A percentile compares a stretch with the other conserved stretches of the same genome.
Evolutionary conservation across 148 eudicot genomes (phyloP).

Genomic region (Diospyros lotus): DNA sequence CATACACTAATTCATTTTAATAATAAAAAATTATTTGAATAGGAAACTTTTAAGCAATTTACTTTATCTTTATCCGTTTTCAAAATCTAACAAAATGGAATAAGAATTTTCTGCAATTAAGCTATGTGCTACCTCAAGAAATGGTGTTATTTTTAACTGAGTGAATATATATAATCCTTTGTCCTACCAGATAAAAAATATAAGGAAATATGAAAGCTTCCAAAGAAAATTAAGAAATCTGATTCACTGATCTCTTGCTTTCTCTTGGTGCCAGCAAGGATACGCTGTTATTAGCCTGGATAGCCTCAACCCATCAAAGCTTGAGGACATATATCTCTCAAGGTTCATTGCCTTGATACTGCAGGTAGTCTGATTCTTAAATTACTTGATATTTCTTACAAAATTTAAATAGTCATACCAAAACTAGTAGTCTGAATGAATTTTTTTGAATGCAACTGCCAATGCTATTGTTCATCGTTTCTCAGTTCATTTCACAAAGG

Average conservation of each 20-base stretch:
- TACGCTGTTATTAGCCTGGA: slow-evolving; percentile 67
- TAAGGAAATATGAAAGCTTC: not conserved
- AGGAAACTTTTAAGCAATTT: not conserved
- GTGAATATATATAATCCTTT: not conserved
- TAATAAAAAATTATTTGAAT: not conserved
- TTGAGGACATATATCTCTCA: slow-evolving; percentile 56
- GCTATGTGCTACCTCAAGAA: not conserved
- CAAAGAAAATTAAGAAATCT: not conserved
- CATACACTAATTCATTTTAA: not conserved
- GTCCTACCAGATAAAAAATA: not conserved
- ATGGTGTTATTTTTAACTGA: not conserved
- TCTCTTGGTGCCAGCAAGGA: slow-evolving; percentile 58
- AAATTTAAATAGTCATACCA: not conserved
- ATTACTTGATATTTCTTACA: not conserved
- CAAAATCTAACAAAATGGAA: not conserved
- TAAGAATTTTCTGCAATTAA: not conserved
- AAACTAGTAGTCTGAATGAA: not conserved
- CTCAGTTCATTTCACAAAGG: slow-evolving; percentile 83
- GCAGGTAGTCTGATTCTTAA: slow-evolving; percentile 54
- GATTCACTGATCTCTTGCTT: slow-evolving; percentile 4
- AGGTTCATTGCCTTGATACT: slow-evolving; percentile 58
- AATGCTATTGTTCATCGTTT: slow-evolving; percentile 11
- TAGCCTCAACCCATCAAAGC: slow-evolving; percentile 42
- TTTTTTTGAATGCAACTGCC: not conserved
- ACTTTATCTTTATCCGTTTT: not conserved